Evolutionary conservation across 352 stramenopile species (phyloP).

Genomic region (Globisporangium acanthophoron): DNA sequence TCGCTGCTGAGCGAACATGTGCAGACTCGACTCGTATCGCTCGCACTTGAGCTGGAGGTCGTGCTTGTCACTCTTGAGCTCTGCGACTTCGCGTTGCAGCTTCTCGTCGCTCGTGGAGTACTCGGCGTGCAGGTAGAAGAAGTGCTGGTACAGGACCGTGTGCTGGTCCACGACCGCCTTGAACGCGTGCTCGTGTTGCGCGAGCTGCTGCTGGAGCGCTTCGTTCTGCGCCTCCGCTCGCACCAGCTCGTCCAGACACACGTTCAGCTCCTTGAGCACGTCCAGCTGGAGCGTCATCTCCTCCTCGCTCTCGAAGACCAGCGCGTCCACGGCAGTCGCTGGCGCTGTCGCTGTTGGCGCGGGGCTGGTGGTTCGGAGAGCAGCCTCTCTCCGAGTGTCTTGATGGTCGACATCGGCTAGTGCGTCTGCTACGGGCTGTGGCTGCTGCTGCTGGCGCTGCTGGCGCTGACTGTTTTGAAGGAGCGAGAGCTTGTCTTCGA

Average conservation of each 20-base stretch:
- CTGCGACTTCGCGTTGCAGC: slow-evolving; percentile 31
- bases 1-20: slow-evolving; percentile 31
- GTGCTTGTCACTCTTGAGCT: slow-evolving; percentile 29
- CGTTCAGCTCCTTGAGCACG: slow-evolving; percentile 56
- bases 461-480: neutral
- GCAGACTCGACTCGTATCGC: slow-evolving; percentile 45
- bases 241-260: slow-evolving; percentile 61
- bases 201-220: slow-evolving; percentile 33
- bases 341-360: too few relatives aligned
- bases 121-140: slow-evolving; percentile 54
- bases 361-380: too few relatives aligned
- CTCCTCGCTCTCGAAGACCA: slow-evolving; percentile 49
- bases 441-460: neutral
- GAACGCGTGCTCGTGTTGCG: slow-evolving; percentile 48
- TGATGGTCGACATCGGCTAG: neutral
- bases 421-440: neutral
- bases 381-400: too few relatives aligned
- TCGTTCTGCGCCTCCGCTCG: slow-evolving; percentile 43
- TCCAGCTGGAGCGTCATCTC: slow-evolving; percentile 57
- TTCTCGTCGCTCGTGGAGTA: slow-evolving; percentile 33
- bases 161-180: slow-evolving; percentile 66
- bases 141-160: slow-evolving; percentile 64
- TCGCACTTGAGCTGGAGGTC: slow-evolving; percentile 45
- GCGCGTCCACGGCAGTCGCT: slow-evolving; percentile 11
- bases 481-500: slow-evolving; percentile 29